phyloP scores from a whole-genome alignment of 1,284 basidiomycete species.

The Wallemia hederae region DNA sequence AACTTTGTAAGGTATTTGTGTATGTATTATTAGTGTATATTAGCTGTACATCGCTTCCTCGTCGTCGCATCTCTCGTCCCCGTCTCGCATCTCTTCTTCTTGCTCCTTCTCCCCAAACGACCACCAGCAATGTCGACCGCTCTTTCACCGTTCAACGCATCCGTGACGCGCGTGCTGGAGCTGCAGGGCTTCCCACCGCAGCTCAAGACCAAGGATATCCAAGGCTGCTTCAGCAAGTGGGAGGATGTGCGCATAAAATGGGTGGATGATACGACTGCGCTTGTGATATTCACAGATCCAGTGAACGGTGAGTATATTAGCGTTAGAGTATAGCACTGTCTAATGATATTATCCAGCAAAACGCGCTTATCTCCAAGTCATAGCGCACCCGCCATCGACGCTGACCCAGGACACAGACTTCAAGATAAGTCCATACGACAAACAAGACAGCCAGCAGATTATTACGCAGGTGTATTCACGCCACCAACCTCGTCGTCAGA shows the following conservation, averaged over 20 bases:
- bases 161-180: conserved; percentile 78
- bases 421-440: not conserved
- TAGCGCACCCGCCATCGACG: not conserved
- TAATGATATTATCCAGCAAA: not conserved
- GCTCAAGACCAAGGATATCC: conserved; percentile 90
- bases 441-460: not conserved
- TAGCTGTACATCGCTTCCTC: no score
- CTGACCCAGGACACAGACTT: not conserved
- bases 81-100: no score
- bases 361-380: not conserved
- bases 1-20: no score
- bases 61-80: no score
- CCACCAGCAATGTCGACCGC: conserved; percentile 14
- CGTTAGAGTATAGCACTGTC: not conserved
- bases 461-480: not conserved
- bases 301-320: conserved; percentile 17
- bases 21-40: no score
- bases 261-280: conserved; percentile 81
- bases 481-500: not conserved
- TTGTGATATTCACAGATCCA: conserved; percentile 61
- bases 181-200: conserved; percentile 73
- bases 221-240: conserved; percentile 65
- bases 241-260: conserved; percentile 95
- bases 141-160: conserved; percentile 21
- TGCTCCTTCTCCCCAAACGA: conserved; percentile 17